phyloP scores from a whole-genome alignment of 768 basidiomycete genomes.

The Xerocomus spinulosus region DNA sequence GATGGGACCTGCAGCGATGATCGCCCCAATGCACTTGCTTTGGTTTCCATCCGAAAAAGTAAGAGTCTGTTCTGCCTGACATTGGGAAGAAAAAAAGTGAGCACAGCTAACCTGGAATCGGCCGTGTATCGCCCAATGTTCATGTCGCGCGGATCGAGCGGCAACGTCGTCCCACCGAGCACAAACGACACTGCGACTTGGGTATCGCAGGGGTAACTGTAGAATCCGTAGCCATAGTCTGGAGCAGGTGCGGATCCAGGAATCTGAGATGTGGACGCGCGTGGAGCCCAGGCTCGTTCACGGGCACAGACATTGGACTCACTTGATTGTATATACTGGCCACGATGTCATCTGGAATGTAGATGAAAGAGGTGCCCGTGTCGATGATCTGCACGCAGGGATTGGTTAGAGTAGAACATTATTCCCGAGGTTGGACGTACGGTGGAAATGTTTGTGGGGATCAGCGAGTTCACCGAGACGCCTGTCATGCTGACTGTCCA shows the following conservation, averaged over 20 bases:
- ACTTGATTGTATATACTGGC: conserved; percentile 44
- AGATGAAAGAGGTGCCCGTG: conserved; percentile 64
- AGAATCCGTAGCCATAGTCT: conserved; percentile 48
- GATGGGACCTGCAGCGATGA: conserved; percentile 36
- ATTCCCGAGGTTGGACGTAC: conserved; percentile 15
- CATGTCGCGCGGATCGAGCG: conserved; percentile 47
- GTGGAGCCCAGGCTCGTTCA: too few species aligned
- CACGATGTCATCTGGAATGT: conserved; percentile 45
- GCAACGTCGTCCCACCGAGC: conserved; percentile 40
- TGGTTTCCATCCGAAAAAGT: too few species aligned
- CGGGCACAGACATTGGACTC: background rate
- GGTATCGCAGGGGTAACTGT: conserved; percentile 49
- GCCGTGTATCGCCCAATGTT: conserved; percentile 43
- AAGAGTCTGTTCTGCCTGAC: too few species aligned
- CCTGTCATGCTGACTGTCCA: conserved; percentile 54
- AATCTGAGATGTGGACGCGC: conserved; percentile 37
- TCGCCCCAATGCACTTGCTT: conserved; percentile 49
- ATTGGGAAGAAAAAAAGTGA: too few species aligned
- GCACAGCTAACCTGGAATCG: conserved; percentile 25
- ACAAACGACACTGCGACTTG: conserved; percentile 36
- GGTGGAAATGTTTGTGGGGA: background rate
- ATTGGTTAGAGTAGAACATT: background rate
- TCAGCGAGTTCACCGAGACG: conserved; percentile 33
- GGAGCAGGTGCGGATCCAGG: conserved; percentile 40
- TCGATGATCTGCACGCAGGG: conserved; percentile 49